These are phyloP conservation scores for Ophiostoma himal-ulmi DNA, from an alignment of 2,329 filamentous ascomycete species.

Conservation along the genomic window DNA sequence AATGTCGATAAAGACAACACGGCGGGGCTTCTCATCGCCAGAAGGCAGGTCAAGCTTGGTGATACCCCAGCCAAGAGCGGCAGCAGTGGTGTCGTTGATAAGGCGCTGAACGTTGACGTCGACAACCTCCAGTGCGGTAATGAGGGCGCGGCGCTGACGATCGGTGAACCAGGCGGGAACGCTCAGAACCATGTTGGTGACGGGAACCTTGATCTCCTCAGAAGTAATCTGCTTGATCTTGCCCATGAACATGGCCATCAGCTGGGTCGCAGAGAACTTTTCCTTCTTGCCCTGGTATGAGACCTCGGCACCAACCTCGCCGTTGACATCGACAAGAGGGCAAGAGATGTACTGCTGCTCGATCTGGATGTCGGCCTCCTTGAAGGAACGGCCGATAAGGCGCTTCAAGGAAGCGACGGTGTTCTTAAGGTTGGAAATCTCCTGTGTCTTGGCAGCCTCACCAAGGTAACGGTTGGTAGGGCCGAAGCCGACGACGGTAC, in stretches of 20 bases:
- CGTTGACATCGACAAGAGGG: constrained; percentile 79
- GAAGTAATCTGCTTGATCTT: constrained; percentile 88
- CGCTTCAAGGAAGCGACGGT: constrained; percentile 90
- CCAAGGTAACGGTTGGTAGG: constrained; percentile 91
- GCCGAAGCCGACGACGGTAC: constrained; percentile 81
- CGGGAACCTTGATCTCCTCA: constrained; percentile 81
- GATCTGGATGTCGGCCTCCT: constrained; percentile 85
- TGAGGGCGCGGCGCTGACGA: constrained; percentile 76
- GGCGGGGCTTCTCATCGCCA: constrained; percentile 83
- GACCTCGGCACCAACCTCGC: constrained; percentile 92
- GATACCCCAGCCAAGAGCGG: constrained; percentile 93
- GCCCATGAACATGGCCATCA: constrained; percentile 90
- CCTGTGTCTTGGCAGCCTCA: constrained; percentile 94
- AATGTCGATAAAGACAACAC: constrained; percentile 89
- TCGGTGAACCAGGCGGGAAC: constrained; percentile 98
- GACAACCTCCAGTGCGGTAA: constrained; percentile 90
- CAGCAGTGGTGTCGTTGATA: constrained; percentile 97
- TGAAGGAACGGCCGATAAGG: constrained; percentile 77
- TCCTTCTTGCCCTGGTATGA: constrained; percentile 91
- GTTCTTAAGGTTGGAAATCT: constrained; percentile 99
- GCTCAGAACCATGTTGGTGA: constrained; percentile 88
- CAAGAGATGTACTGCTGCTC: constrained; percentile 90
- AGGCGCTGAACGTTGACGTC: constrained; percentile 87
- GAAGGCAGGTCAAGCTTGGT: constrained; percentile 90
- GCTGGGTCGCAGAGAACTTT: constrained; percentile 88